A percentile compares a stretch with the other conserved stretches of the same genome.
phyloP scores from a whole-genome alignment of 202 grass and related monocot species.

The Carex sylvatica region DNA sequence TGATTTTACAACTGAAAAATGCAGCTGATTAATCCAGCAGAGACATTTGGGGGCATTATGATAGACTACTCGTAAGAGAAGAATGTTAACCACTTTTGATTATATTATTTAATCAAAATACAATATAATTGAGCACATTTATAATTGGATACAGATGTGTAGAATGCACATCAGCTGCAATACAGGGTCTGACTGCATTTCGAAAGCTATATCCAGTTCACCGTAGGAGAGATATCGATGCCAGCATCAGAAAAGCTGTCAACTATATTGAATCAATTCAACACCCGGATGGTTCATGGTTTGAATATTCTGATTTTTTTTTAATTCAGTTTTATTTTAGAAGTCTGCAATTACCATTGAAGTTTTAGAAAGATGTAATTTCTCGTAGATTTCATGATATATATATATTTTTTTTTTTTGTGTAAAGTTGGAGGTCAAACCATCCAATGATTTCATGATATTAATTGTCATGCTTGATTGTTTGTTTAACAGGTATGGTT shows the following conservation, averaged over 20 bases:
- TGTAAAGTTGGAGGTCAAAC: too few relatives aligned
- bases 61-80: constrained; percentile 94
- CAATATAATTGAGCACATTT: constrained; percentile 22
- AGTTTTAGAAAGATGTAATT: too few relatives aligned
- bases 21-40: constrained; percentile 86
- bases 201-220: constrained; percentile 78
- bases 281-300: constrained; percentile 75
- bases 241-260: constrained; percentile 67
- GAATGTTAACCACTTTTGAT: constrained; percentile 16
- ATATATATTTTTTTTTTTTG: too few relatives aligned
- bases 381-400: too few relatives aligned
- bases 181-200: constrained; percentile 81
- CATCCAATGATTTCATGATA: too few relatives aligned
- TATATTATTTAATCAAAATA: constrained; percentile 21
- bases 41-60: constrained; percentile 82
- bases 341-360: too few relatives aligned
- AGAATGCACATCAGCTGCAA: constrained; percentile 83
- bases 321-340: background rate
- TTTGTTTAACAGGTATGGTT: constrained; percentile 62
- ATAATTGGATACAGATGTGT: constrained; percentile 57
- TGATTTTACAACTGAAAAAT: constrained; percentile 28
- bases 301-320: constrained; percentile 8
- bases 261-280: constrained; percentile 70
- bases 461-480: background rate
- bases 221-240: constrained; percentile 55